Evolutionary conservation across 352 stramenopile species (phyloP).

Genomic region (Globisporangium iwayamae): DNA sequence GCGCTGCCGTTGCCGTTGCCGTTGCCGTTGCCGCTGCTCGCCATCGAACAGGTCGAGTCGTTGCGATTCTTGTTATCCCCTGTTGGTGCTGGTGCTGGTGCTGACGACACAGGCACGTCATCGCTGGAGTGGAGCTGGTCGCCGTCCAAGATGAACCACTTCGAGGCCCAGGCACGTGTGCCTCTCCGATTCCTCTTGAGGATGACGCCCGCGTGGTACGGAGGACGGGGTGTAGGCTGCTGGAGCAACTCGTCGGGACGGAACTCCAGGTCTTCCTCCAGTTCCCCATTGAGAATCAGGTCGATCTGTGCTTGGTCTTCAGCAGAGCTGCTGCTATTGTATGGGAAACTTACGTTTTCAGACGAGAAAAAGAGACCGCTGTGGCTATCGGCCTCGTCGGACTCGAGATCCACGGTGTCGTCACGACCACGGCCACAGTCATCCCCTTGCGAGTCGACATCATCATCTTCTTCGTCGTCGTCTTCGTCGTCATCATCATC

Average conservation of each 20-base stretch:
- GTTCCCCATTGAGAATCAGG: conserved; percentile 15
- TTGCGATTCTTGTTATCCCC: conserved; percentile 9
- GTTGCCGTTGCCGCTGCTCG: conserved; percentile 7
- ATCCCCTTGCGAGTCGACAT: conserved; percentile 25
- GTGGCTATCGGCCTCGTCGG: conserved; percentile 31
- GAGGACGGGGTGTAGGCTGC: conserved; percentile 34
- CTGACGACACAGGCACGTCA: conserved; percentile 15
- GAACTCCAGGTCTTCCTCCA: conserved; percentile 23
- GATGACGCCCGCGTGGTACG: conserved; percentile 52
- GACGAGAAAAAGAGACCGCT: conserved; percentile 20
- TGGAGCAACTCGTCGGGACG: conserved; percentile 17
- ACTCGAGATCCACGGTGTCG: conserved; percentile 40
- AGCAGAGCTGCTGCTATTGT: conserved; percentile 5
- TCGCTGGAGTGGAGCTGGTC: conserved; percentile 76
- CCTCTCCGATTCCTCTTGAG: conserved; percentile 74
- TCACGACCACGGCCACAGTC: conserved; percentile 24
- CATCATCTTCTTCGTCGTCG: conserved; percentile 46
- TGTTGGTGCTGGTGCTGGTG: conserved; percentile 16
- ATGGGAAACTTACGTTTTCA: conserved; percentile 30
- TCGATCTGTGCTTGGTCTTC: conserved; percentile 15
- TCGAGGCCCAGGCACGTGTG: conserved; percentile 65
- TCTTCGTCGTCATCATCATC: conserved; percentile 51
- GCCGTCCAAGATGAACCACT: conserved; percentile 66
- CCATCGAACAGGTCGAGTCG: not conserved
- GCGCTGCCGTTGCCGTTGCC: conserved; percentile 26